These are phyloP conservation scores for Scheffersomyces titani DNA, from an alignment of 1,139 yeast genomes.

Conservation along the genomic window DNA sequence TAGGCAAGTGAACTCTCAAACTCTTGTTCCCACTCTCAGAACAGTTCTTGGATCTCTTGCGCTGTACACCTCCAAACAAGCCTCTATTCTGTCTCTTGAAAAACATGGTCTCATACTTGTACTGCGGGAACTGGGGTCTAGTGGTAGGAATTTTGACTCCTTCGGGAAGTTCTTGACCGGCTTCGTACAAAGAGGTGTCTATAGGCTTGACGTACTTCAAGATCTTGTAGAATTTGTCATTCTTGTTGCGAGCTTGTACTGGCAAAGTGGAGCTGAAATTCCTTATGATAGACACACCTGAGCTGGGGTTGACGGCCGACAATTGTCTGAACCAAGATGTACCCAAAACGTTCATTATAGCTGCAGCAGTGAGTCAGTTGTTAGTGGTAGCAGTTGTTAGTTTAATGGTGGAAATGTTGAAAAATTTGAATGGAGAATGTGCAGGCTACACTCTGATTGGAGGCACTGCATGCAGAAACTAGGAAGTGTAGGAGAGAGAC, in stretches of 20 bases:
- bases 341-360: neutral
- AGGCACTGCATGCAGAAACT: neutral
- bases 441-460: neutral
- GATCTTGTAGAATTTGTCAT: slow-evolving; percentile 38
- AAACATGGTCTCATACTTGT: slow-evolving; percentile 74
- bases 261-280: slow-evolving; percentile 3
- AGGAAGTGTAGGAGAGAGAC: neutral
- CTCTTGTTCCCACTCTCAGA: slow-evolving; percentile 76
- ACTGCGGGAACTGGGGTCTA: slow-evolving; percentile 63
- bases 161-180: slow-evolving; percentile 35
- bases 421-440: neutral
- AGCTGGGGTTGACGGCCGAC: neutral
- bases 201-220: slow-evolving; percentile 41
- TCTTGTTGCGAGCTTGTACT: slow-evolving; percentile 3
- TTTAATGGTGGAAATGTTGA: neutral
- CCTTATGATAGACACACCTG: neutral
- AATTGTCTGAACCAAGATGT: neutral
- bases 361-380: neutral
- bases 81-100: slow-evolving; percentile 89
- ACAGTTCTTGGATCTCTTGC: slow-evolving; percentile 74
- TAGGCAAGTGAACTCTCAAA: slow-evolving; percentile 79
- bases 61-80: slow-evolving; percentile 84
- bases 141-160: slow-evolving; percentile 48
- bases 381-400: neutral
- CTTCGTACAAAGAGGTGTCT: slow-evolving; percentile 34